Percentiles rank a stretch among this genome's conserved stretches.
Conservation (phyloP, 2,329 filamentous ascomycete genomes). For the Mycosphaerelloides madeirae region DNA sequence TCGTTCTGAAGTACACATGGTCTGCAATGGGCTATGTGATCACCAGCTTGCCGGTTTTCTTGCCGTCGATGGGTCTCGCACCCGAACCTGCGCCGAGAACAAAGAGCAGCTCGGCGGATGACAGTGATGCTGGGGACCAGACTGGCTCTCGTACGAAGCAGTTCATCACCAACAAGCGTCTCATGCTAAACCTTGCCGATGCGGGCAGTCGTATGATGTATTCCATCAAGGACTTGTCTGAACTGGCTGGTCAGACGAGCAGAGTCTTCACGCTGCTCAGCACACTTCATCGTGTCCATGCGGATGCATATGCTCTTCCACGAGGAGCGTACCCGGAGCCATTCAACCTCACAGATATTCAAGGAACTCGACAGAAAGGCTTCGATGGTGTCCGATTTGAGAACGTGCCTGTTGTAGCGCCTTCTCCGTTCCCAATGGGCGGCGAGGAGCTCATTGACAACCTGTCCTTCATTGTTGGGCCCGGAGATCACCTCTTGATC, state of each 20-base stretch:
- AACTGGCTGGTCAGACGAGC: slow-evolving; percentile 92
- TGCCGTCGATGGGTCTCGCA: slow-evolving; percentile 86
- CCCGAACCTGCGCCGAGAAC: slow-evolving; percentile 55
- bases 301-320: slow-evolving; percentile 74
- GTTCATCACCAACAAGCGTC: slow-evolving; percentile 97
- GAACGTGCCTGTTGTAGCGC: slow-evolving; percentile 87
- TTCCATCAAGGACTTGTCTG: slow-evolving; percentile 94
- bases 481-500: slow-evolving; percentile 88
- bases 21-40: slow-evolving; percentile 94
- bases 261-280: slow-evolving; percentile 94
- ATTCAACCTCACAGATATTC: slow-evolving; percentile 84
- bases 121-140: slow-evolving; percentile 16
- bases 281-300: slow-evolving; percentile 88
- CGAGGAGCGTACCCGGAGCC: slow-evolving; percentile 67
- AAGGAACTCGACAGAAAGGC: slow-evolving; percentile 89
- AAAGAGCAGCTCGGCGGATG: slow-evolving; percentile 30
- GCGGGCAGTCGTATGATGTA: slow-evolving; percentile 99
- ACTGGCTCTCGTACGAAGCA: slow-evolving; percentile 81
- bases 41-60: slow-evolving; percentile 86
- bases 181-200: slow-evolving; percentile 96
- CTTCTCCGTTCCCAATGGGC: slow-evolving; percentile 78
- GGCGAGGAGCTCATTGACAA: slow-evolving; percentile 89
- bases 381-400: slow-evolving; percentile 93
- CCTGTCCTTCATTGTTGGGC: slow-evolving; percentile 81
- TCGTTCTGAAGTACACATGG: slow-evolving; percentile 97